Evolutionary conservation across 2,329 filamentous ascomycete species (phyloP), one percentile per base, ranked within the genome.

Genomic region (Pestalotiopsis sp.): DNA sequence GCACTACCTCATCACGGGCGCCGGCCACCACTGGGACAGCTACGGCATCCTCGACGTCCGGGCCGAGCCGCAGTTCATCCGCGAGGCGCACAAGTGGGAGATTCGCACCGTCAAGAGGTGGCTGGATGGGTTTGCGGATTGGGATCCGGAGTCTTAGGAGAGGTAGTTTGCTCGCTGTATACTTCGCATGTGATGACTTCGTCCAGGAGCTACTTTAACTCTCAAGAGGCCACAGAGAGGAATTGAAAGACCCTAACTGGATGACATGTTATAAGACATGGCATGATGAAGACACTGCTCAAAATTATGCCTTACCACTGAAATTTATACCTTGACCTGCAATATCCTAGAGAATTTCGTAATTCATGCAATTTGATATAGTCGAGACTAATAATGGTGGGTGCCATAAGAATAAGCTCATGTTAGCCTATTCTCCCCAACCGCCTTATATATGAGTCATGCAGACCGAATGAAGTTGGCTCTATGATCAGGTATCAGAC

Each of bases 21-120:
- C 80, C 0, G 85, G 86, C 0, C 86, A 88, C 75, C 84, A 87
- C 73, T 86, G 84, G 85, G 84, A 85, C 69, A 83, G 81, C 63
- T 79, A 77, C 59, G 83, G 76, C 4, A 77, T 78, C n/a, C 45
- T 75, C 17, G 75, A 84, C 58, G 74, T 86, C 1, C 72, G 71
- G 4, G 80, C 78, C 12, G 85, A 87, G 77, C 85, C 84, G 11
- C 81, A 85, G 68, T 87, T 85, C 69, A 85, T 86, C 59, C 75
- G 81, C 13, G 82, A 85, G 71, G 83, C 85, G 39, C 85, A 86
- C 76, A 70, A 78, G 66, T 86, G 84, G 84, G 82, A 86, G 76
- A 81, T 85, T 25, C 80, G 80, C 67, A 84, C 79, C 2, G 84
- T 86, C 86, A 87, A 68, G 83, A 83, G 70, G 82, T 84, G 73